Evolutionary conservation across 352 stramenopile genomes (phyloP).

Genomic region (Phytophthora litchii): DNA sequence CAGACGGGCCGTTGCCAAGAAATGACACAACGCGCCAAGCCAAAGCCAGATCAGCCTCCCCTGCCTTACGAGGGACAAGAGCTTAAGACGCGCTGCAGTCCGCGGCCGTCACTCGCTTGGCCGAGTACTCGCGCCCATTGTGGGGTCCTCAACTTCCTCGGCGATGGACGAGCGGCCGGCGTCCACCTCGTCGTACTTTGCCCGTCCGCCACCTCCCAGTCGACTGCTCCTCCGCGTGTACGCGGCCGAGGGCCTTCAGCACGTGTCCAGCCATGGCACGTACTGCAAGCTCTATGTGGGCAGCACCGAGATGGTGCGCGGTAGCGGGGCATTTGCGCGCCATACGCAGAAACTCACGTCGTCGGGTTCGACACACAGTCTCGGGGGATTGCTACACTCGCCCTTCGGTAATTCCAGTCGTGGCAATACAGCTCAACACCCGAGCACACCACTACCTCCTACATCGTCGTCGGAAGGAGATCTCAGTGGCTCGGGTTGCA

Average conservation of each 20-base stretch:
- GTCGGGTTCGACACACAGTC: constrained; percentile 33
- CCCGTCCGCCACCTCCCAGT: constrained; percentile 10
- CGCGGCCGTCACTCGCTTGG: constrained; percentile 24
- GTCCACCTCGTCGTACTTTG: constrained; percentile 48
- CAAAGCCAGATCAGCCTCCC: constrained; percentile 37
- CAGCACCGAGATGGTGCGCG: constrained; percentile 51
- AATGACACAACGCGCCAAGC: constrained; percentile 20
- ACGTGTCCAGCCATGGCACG: constrained; percentile 70
- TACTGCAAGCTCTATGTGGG: constrained; percentile 80
- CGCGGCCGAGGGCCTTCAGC: constrained; percentile 58
- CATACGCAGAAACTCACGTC: constrained; percentile 35
- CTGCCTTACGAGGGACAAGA: constrained; percentile 14
- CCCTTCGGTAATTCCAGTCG: constrained; percentile 25
- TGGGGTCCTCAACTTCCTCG: constrained; percentile 22
- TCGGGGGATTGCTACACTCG: constrained; percentile 26
- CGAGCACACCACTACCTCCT: constrained; percentile 10
- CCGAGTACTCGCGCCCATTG: constrained; percentile 23
- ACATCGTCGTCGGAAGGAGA: constrained; percentile 32
- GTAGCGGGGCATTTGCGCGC: constrained; percentile 46
- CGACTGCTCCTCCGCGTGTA: constrained; percentile 75
- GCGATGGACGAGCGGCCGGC: constrained; percentile 40
- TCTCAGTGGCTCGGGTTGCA: constrained; percentile 3
- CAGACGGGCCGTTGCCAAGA: constrained; percentile 21
- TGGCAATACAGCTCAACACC: constrained; percentile 8
- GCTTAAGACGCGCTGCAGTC: constrained; percentile 2